Evolutionary conservation across 106 monocot species (phyloP).

Genomic region (Cymbidium sinense): DNA sequence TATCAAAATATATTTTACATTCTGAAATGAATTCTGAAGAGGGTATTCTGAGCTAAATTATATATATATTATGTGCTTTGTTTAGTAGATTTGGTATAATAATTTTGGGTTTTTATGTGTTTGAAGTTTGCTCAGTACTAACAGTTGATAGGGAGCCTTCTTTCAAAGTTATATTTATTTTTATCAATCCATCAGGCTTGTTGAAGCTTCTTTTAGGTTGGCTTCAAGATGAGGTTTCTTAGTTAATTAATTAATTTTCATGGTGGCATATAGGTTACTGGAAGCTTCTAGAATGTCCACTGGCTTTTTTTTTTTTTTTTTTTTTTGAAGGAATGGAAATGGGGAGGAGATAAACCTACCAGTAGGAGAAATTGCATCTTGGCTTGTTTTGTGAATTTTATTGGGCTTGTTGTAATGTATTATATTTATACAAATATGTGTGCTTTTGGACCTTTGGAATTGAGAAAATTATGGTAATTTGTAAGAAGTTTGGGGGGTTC

Average conservation of each 20-base stretch:
- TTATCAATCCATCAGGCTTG: constrained; percentile 2
- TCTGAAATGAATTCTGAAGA: not conserved
- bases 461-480: not conserved
- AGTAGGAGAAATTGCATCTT: not conserved
- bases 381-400: not conserved
- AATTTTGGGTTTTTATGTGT: not conserved
- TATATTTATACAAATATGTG: not conserved
- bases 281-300: not conserved
- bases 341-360: not conserved
- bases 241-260: not conserved
- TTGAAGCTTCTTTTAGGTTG: constrained; percentile 33
- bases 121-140: constrained; percentile 2
- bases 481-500: no score
- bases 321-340: not conserved
- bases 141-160: not conserved
- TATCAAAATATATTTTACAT: not conserved
- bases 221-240: constrained; percentile 15
- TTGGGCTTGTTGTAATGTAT: not conserved
- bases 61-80: not conserved
- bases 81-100: not conserved
- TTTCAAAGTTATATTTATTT: not conserved
- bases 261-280: not conserved
- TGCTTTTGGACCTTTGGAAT: not conserved
- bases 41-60: no score
- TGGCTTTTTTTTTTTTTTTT: not conserved